These are phyloP conservation scores for Aegle marmelos DNA, from an alignment of 345 rosid species.

Conservation along the genomic window DNA sequence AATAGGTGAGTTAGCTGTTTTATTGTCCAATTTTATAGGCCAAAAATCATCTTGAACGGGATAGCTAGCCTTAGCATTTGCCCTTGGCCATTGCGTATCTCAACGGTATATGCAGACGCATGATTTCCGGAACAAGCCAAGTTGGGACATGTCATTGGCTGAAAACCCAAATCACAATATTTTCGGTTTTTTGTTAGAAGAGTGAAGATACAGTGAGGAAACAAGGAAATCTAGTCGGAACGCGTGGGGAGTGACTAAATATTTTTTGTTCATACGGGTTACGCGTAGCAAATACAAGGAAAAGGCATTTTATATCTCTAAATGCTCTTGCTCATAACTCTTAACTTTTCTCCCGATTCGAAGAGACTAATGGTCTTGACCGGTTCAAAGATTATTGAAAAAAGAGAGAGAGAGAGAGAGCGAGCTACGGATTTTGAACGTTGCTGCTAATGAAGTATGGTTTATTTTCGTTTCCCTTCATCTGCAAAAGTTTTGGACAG, in stretches of 20 bases:
- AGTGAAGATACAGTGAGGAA: not conserved
- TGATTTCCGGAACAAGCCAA: not conserved
- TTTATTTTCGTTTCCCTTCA: not conserved
- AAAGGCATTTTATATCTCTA: not conserved
- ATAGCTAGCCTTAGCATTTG: too few relatives aligned
- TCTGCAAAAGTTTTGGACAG: slow-evolving; percentile 17
- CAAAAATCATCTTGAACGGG: too few relatives aligned
- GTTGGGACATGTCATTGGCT: not conserved
- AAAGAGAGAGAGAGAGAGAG: not conserved
- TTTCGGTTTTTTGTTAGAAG: not conserved
- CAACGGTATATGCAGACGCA: not conserved
- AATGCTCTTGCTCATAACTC: not conserved
- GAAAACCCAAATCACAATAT: not conserved
- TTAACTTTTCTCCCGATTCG: not conserved
- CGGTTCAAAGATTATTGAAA: not conserved
- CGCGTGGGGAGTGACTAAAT: not conserved
- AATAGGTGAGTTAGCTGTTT: too few relatives aligned
- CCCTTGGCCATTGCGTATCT: not conserved
- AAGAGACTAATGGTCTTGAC: not conserved
- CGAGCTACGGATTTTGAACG: not conserved
- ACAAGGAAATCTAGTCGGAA: not conserved
- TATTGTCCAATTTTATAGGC: too few relatives aligned
- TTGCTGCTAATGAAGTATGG: not conserved
- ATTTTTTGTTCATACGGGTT: not conserved
- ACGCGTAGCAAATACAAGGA: not conserved